Evolutionary conservation across 495 filamentous ascomycete genomes (phyloP).

Genomic region (Neurospora tetraspora): DNA sequence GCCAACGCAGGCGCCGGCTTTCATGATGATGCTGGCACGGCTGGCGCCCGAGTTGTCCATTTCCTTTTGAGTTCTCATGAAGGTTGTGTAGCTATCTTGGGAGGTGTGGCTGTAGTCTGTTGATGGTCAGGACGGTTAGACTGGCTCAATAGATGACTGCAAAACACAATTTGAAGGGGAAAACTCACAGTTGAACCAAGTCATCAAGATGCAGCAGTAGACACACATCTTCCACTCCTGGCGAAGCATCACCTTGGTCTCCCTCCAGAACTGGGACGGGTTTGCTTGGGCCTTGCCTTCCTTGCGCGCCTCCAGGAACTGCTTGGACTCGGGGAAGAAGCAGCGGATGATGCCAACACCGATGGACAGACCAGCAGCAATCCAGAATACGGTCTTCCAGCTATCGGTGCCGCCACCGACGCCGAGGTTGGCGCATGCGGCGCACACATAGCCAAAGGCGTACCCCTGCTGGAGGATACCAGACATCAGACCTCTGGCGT

Average conservation of each 20-base stretch:
- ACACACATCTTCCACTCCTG: constrained; percentile 63
- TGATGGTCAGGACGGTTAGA: not conserved
- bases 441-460: constrained; percentile 63
- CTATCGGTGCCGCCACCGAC: constrained; percentile 45
- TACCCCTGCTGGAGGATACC: constrained; percentile 74
- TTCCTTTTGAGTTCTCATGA: constrained; percentile 58
- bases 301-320: constrained; percentile 56
- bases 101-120: constrained; percentile 56
- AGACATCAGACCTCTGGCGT: constrained; percentile 65
- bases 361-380: constrained; percentile 49
- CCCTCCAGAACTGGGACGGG: constrained; percentile 47
- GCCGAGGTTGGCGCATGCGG: constrained; percentile 59
- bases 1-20: constrained; percentile 62
- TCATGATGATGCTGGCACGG: constrained; percentile 64
- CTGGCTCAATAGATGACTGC: not conserved
- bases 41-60: constrained; percentile 49
- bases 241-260: constrained; percentile 50
- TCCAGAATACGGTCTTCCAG: constrained; percentile 58
- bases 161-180: not conserved
- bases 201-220: constrained; percentile 65
- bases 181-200: constrained; percentile 43
- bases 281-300: constrained; percentile 37
- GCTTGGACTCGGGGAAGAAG: constrained; percentile 58
- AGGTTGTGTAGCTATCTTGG: constrained; percentile 71
- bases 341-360: constrained; percentile 52